A percentile compares a stretch with the other conserved stretches of the same genome.
phyloP scores from a whole-genome alignment of 2,329 filamentous ascomycete species.

The Tolypocladium endophyticum region DNA sequence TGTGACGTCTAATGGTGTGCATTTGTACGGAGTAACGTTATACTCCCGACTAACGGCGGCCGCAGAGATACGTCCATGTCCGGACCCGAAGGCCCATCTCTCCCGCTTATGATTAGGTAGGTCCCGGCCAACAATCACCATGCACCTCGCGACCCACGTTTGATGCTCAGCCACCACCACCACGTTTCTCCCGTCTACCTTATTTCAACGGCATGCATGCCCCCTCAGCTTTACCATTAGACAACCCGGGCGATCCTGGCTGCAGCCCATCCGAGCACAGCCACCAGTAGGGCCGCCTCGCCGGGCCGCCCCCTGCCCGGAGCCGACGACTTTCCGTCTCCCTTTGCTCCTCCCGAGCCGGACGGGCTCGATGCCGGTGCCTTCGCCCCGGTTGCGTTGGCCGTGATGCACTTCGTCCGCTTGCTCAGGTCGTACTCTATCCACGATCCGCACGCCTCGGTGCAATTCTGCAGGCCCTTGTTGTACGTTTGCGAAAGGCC shows the following conservation, averaged over 20 bases:
- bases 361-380: background rate
- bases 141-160: background rate
- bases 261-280: background rate
- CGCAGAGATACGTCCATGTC: background rate
- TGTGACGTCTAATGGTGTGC: too few species aligned
- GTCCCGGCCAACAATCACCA: background rate
- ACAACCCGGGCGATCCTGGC: background rate
- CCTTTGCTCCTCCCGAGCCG: background rate
- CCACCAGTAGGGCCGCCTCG: background rate
- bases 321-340: background rate
- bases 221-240: background rate
- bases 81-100: background rate
- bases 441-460: background rate
- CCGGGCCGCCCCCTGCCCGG: background rate
- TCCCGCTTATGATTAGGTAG: too few species aligned
- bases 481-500: background rate
- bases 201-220: conserved; percentile 1
- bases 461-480: background rate
- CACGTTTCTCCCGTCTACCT: background rate
- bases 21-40: too few species aligned
- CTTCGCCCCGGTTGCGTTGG: background rate
- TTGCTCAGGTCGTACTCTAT: background rate
- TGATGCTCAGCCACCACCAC: background rate
- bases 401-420: background rate
- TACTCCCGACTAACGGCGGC: too few species aligned